These are phyloP conservation scores for Cronartium ribicola DNA, from an alignment of 1,284 basidiomycete genomes.

Conservation along the genomic window DNA sequence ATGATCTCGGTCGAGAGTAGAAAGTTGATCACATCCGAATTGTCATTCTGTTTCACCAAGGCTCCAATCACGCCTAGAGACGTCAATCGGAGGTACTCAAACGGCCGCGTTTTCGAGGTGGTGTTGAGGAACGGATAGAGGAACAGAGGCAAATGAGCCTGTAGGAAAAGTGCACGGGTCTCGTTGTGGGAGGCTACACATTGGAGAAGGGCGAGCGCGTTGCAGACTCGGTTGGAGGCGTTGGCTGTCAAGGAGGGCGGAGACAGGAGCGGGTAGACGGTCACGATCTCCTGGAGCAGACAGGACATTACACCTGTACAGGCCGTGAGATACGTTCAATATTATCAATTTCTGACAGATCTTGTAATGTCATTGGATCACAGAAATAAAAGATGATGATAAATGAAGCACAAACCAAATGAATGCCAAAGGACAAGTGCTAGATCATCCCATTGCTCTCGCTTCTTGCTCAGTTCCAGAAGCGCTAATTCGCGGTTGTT, in stretches of 20 bases:
- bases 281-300: constrained; percentile 94
- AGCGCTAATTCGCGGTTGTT: constrained; percentile 77
- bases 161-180: constrained; percentile 80
- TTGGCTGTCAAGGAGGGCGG: constrained; percentile 96
- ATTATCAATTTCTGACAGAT: background rate
- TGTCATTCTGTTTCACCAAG: constrained; percentile 99
- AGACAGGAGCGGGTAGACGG: constrained; percentile 91
- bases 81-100: constrained; percentile 96
- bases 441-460: constrained; percentile 97
- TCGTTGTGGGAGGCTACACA: constrained; percentile 95
- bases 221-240: constrained; percentile 98
- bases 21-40: constrained; percentile 98
- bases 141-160: constrained; percentile 97
- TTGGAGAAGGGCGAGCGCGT: constrained; percentile 92
- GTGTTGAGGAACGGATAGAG: constrained; percentile 99
- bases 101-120: constrained; percentile 95
- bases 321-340: background rate
- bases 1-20: constrained; percentile 99
- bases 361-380: background rate
- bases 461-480: constrained; percentile 95
- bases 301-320: constrained; percentile 96
- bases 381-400: background rate
- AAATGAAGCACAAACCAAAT: constrained; percentile 67
- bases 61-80: constrained; percentile 98
- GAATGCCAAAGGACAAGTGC: constrained; percentile 98